Evolutionary conservation across 2,329 filamentous ascomycete genomes (phyloP).

Genomic region (Alternaria arborescens): DNA sequence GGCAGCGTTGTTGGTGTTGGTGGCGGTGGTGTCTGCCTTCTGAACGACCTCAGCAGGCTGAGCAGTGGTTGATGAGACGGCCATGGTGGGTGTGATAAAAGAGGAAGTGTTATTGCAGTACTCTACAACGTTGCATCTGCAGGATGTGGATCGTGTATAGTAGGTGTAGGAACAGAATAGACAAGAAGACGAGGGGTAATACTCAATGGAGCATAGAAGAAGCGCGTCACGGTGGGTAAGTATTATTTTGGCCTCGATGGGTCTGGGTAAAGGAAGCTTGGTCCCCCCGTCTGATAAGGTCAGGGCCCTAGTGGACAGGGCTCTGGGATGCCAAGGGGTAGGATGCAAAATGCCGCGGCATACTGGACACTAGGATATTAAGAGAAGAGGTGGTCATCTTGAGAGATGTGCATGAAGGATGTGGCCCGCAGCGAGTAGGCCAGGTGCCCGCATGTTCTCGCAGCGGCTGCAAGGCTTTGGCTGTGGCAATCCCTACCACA

Average conservation of each 20-base stretch:
- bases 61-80: slow-evolving; percentile 44
- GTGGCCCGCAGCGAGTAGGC: slow-evolving; percentile 42
- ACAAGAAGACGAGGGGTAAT: slow-evolving; percentile 47
- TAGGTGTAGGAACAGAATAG: slow-evolving; percentile 45
- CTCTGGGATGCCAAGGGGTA: slow-evolving; percentile 41
- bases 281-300: slow-evolving; percentile 50
- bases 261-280: slow-evolving; percentile 43
- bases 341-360: slow-evolving; percentile 46
- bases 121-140: slow-evolving; percentile 43
- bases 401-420: slow-evolving; percentile 41
- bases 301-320: slow-evolving; percentile 40
- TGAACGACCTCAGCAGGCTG: slow-evolving; percentile 45
- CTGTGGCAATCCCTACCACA: slow-evolving; percentile 46
- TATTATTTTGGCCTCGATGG: slow-evolving; percentile 49
- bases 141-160: slow-evolving; percentile 43
- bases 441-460: slow-evolving; percentile 47
- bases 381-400: slow-evolving; percentile 42
- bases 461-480: slow-evolving; percentile 45
- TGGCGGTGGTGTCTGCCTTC: slow-evolving; percentile 43
- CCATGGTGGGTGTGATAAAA: slow-evolving; percentile 36
- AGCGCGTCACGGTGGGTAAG: slow-evolving; percentile 49
- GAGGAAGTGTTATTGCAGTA: slow-evolving; percentile 33
- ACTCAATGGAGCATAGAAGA: slow-evolving; percentile 50
- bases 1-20: slow-evolving; percentile 38
- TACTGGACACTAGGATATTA: slow-evolving; percentile 44